Conservation (phyloP, 352 stramenopile species). For the Globisporangium alternatum region DNA sequence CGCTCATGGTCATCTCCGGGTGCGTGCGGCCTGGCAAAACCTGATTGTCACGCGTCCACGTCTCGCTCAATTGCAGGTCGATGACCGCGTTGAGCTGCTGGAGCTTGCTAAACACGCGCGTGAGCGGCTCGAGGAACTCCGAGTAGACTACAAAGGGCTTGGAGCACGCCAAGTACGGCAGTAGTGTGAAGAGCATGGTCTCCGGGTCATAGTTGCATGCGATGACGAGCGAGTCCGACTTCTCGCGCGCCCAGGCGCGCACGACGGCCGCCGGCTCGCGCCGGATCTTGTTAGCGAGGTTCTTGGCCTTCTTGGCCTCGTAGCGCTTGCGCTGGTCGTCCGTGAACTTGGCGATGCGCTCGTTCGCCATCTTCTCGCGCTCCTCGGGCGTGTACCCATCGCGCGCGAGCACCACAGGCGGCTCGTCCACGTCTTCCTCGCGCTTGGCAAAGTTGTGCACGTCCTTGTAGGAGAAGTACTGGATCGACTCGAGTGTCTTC, state of each 20-base stretch:
- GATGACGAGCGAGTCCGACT: constrained; percentile 89
- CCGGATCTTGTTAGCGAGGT: constrained; percentile 72
- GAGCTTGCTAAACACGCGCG: constrained; percentile 85
- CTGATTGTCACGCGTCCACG: constrained; percentile 96
- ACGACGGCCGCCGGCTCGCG: constrained; percentile 66
- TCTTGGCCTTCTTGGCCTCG: constrained; percentile 74
- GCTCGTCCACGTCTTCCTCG: constrained; percentile 52
- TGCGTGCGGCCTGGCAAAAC: constrained; percentile 92
- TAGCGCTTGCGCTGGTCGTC: constrained; percentile 76
- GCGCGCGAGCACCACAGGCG: constrained; percentile 31
- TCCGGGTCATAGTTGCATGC: constrained; percentile 90
- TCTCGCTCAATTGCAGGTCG: constrained; percentile 94
- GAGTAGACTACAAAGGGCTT: constrained; percentile 96
- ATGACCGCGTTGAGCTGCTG: constrained; percentile 91
- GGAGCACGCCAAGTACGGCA: constrained; percentile 89
- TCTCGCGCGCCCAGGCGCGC: constrained; percentile 61
- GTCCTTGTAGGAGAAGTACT: constrained; percentile 72
- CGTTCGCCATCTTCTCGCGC: constrained; percentile 52
- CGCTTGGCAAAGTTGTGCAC: constrained; percentile 42
- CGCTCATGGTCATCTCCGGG: constrained; percentile 96
- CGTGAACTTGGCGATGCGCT: constrained; percentile 83
- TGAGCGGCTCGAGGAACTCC: constrained; percentile 92
- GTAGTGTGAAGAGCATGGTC: constrained; percentile 75
- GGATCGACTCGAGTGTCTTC: constrained; percentile 64
- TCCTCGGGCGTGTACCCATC: constrained; percentile 63